Evolutionary conservation across 371 early-diverging fungal species (phyloP).

Genomic region (Mucor plumbeus): DNA sequence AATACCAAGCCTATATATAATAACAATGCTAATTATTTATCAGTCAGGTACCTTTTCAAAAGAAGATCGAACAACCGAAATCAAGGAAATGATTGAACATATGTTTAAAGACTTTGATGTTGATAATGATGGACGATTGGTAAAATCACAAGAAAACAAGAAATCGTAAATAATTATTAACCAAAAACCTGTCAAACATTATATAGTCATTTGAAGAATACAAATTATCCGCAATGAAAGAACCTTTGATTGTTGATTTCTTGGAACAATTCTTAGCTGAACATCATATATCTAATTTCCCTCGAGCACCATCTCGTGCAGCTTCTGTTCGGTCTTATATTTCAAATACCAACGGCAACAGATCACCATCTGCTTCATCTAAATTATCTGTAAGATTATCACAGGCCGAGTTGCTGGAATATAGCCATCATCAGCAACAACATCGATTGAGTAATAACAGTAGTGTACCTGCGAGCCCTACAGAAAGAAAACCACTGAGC

Average conservation of each 20-base stretch:
- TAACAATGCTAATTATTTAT: slow-evolving; percentile 39
- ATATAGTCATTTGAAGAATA: slow-evolving; percentile 79
- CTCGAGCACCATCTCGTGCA: slow-evolving; percentile 16
- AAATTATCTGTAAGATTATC: slow-evolving; percentile 21
- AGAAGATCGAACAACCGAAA: slow-evolving; percentile 69
- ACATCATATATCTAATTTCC: slow-evolving; percentile 41
- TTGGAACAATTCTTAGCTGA: slow-evolving; percentile 74
- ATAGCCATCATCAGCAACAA: slow-evolving; percentile 22
- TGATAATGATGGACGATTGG: slow-evolving; percentile 80
- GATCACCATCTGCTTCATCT: slow-evolving; percentile 13
- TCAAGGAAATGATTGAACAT: slow-evolving; percentile 68
- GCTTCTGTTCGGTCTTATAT: slow-evolving; percentile 30
- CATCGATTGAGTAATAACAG: background rate
- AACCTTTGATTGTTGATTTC: slow-evolving; percentile 83
- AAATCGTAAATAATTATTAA: background rate
- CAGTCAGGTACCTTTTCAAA: slow-evolving; percentile 63
- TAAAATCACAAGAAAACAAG: slow-evolving; percentile 25
- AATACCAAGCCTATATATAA: slow-evolving; percentile 38
- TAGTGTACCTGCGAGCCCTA: slow-evolving; percentile 3
- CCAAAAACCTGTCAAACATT: background rate
- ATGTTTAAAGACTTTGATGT: slow-evolving; percentile 88
- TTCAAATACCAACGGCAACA: slow-evolving; percentile 3
- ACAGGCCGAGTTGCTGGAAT: slow-evolving; percentile 48
- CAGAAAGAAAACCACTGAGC: slow-evolving; percentile 17
- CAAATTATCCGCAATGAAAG: slow-evolving; percentile 84